phyloP scores from a whole-genome alignment of 306 rosid genomes.

The Prinsepia uniflora region DNA sequence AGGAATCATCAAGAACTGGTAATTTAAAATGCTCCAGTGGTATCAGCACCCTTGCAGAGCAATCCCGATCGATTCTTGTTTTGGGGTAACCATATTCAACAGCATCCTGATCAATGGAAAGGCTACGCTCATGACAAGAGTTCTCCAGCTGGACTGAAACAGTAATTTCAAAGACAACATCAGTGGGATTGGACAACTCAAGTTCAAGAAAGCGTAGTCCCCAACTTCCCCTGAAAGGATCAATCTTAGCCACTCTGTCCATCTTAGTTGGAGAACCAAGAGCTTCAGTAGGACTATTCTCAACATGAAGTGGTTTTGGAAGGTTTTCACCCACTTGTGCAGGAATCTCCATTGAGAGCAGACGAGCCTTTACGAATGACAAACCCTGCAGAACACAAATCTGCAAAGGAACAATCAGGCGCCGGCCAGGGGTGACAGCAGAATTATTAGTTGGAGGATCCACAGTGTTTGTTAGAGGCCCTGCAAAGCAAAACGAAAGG shows the following conservation, averaged over 20 bases:
- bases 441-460: constrained; percentile 46
- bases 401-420: constrained; percentile 82
- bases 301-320: constrained; percentile 44
- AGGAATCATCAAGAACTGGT: constrained; percentile 87
- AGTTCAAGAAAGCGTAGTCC: constrained; percentile 87
- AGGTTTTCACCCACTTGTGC: constrained; percentile 82
- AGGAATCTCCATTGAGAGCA: constrained; percentile 98
- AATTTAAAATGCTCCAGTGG: constrained; percentile 89
- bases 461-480: constrained; percentile 50
- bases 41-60: constrained; percentile 90
- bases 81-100: constrained; percentile 72
- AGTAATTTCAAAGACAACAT: constrained; percentile 72
- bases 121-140: constrained; percentile 41
- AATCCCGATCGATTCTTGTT: constrained; percentile 84
- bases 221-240: constrained; percentile 95
- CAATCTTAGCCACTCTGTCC: constrained; percentile 82
- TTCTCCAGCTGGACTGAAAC: constrained; percentile 81
- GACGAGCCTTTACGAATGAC: constrained; percentile 86
- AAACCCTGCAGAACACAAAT: constrained; percentile 90
- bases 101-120: constrained; percentile 46
- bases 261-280: constrained; percentile 44
- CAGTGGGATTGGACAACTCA: constrained; percentile 89
- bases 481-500: constrained; percentile 38
- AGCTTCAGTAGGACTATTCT: constrained; percentile 38
- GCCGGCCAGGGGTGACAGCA: constrained; percentile 79